These are phyloP conservation scores for Quercus lobata DNA, from an alignment of 331 rosid genomes.

Conservation along the genomic window DNA sequence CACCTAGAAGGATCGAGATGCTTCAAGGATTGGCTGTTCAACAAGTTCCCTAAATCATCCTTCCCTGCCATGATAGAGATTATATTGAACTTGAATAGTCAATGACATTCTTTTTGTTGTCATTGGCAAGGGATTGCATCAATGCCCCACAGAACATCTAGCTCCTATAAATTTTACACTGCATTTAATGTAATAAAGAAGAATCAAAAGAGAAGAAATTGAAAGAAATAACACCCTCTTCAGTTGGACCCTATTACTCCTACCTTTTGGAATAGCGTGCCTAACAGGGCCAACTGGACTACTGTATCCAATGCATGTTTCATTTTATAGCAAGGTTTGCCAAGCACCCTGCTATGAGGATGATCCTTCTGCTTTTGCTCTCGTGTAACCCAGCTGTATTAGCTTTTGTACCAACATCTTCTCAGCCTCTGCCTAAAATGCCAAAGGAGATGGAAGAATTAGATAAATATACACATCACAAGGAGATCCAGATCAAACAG, in stretches of 20 bases:
- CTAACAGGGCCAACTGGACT: neutral
- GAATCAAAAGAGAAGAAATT: neutral
- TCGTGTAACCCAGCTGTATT: constrained; percentile 56
- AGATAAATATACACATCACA: neutral
- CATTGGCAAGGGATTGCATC: neutral
- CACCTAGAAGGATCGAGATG: neutral
- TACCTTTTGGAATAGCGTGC: neutral
- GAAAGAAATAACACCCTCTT: neutral
- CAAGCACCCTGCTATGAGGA: neutral
- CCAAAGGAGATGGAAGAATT: constrained; percentile 10
- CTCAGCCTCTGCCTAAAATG: constrained; percentile 73
- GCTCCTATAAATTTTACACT: neutral
- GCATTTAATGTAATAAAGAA: neutral
- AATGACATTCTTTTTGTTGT: neutral
- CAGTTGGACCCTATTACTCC: neutral
- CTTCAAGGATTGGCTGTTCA: neutral
- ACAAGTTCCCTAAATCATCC: neutral
- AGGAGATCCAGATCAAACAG: neutral
- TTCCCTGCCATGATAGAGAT: neutral
- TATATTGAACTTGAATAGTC: neutral
- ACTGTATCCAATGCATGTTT: neutral
- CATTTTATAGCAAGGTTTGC: neutral
- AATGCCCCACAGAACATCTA: neutral
- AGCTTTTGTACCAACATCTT: constrained; percentile 73
- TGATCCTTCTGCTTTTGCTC: constrained; percentile 17